Percentiles rank a stretch among this genome's conserved stretches.
These are phyloP conservation scores for Sinapis alba DNA, from an alignment of 441 rosid genomes.

Conservation along the genomic window DNA sequence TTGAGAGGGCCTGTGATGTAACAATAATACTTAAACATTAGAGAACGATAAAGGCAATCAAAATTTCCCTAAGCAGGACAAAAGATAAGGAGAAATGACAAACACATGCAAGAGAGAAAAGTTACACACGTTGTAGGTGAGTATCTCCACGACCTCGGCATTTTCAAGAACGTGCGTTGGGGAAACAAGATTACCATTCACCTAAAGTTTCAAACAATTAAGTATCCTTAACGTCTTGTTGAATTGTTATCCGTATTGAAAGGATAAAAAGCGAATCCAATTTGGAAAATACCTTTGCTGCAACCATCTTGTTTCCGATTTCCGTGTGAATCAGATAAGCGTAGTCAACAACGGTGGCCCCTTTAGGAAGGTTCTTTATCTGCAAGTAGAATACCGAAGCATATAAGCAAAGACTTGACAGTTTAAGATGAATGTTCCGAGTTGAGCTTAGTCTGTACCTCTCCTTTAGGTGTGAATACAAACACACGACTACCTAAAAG, in stretches of 20 bases:
- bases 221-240: slow-evolving; percentile 2
- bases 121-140: slow-evolving; percentile 84
- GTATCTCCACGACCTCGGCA: slow-evolving; percentile 98
- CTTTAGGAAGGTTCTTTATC: slow-evolving; percentile 94
- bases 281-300: slow-evolving; percentile 73
- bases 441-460: slow-evolving; percentile 54
- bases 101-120: slow-evolving; percentile 12
- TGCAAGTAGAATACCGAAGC: slow-evolving; percentile 36
- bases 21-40: slow-evolving; percentile 14
- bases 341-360: slow-evolving; percentile 93
- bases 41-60: background rate
- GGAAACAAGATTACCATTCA: slow-evolving; percentile 92
- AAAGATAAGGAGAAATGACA: slow-evolving; percentile 20
- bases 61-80: background rate
- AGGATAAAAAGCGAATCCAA: background rate
- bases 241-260: slow-evolving; percentile 1
- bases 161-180: slow-evolving; percentile 82
- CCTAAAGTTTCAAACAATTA: slow-evolving; percentile 52
- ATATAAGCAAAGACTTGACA: background rate
- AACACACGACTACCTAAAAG: slow-evolving; percentile 93
- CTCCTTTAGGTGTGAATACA: slow-evolving; percentile 97
- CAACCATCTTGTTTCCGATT: slow-evolving; percentile 97
- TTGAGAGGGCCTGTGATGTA: slow-evolving; percentile 71
- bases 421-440: background rate
- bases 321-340: slow-evolving; percentile 98